Evolutionary conservation across 2,329 filamentous ascomycete genomes (phyloP), one percentile per base, ranked within the genome.

Genomic region (Pseudonectria buxi): DNA sequence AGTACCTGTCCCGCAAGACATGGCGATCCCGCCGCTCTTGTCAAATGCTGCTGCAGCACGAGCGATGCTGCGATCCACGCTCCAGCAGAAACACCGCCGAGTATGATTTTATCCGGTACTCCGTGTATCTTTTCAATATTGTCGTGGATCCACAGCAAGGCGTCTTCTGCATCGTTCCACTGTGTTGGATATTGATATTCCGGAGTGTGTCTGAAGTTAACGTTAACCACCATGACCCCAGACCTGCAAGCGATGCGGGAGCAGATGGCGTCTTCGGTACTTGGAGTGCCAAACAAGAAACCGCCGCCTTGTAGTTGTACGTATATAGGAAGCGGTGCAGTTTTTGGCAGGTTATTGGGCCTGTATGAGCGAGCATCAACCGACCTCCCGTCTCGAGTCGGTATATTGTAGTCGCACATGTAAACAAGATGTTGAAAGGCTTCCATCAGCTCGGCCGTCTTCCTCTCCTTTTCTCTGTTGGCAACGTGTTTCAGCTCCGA

Each of bases 191-290:
- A 78, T 0, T 37, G 43, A 40, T 66, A 53, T 36, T 77, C 68
- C 0, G 74, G 74, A 0, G 73, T 75, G 51, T 78, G 74, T 2
- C 76, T 68, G 50, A 78, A 78, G 37, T 75, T 73, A n/a, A 77
- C 57, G 36, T 75, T 72, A 4, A 78, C 36, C 0, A 78, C 71
- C 0, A 69, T 49, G 3, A 68, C 59, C 3, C 52, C 51, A 0
- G 60, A 48, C 3, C 59, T 55, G 12, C 65, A 48, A 1, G 71
- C 69, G n/a, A 74, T 64, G 0, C 62, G 58, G 0, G 68, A 51
- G 41, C 72, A 78, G 7, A 56, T 59, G 0, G 67, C 66, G 36
- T 79, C 73, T 43, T 80, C 76, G 0, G 67, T 67, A 3, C 50
- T 47, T 3, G 78, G 46, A 0, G 66, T 71, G 1, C 76, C 76